Evolutionary conservation across 2,329 filamentous ascomycete species (phyloP), one percentile per base, ranked within the genome.

Genomic region (Pseudogymnoascus sp.): DNA sequence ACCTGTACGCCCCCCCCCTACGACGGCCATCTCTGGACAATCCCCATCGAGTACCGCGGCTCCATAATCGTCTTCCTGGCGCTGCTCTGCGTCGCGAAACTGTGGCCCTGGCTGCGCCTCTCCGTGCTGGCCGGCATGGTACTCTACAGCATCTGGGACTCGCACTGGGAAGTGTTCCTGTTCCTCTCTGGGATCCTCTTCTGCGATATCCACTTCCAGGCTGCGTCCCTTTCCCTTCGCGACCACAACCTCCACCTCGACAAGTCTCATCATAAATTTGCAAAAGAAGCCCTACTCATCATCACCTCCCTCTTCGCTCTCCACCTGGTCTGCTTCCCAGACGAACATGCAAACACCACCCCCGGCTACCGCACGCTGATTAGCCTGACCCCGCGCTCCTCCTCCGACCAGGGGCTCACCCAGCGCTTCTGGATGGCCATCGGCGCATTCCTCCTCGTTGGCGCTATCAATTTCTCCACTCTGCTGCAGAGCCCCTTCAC

Each of bases 131-230:
- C 78, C 1, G 79, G 71, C 1, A 75, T 90, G 11, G 79, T 84
- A 18, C 77, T 78, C 66, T 90, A 90, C 74, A 89, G 88, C 69
- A 77, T 90, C 70, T 38, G 36, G 36, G 36, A 38, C 36, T 38
- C 36, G 36, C 36, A 38, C 36, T 38, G 36, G 36, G 36, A 38
- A 38, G 36, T 38, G 36, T 38, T 38, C 36, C 36, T 38, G 72
- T 89, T 89, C 70, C 73, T 82, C 11, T 75, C 79, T 0, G 86
- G 86, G 21, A 85, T 87, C 82, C 73, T 88, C 3, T 77, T 87
- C 12, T 82, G 81, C 71, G 84, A 89, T 64, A 72, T 89, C 36
- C 85, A 89, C 67, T 69, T 84, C 5, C 78, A 87, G 1, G 79
- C 36, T 12, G 12, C 36, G 36, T 6, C 36, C 36, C 36, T 38